A percentile compares a stretch with the other conserved stretches of the same genome.
phyloP scores from a whole-genome alignment of 2,329 filamentous ascomycete genomes.

The Exophiala bonariae region DNA sequence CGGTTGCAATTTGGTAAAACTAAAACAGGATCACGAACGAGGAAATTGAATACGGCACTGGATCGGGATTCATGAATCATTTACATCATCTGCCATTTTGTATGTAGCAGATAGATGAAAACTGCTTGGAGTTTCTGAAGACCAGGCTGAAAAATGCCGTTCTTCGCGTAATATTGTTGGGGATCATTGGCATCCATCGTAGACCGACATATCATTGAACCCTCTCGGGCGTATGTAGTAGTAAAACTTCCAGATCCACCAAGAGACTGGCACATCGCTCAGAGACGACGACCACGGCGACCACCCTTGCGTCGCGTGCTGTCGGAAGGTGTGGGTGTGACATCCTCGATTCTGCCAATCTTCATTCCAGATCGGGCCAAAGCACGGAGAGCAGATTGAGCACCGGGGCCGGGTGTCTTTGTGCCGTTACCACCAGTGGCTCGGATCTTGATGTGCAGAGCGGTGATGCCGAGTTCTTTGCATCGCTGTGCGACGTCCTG shows the following conservation, averaged over 20 bases:
- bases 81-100: conserved; percentile 6
- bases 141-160: conserved; percentile 53
- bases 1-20: no score
- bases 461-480: conserved; percentile 83
- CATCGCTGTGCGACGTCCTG: conserved; percentile 93
- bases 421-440: conserved; percentile 99
- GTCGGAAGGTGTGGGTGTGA: conserved; percentile 98
- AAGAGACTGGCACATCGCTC: conserved; percentile 46
- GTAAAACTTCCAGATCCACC: conserved; percentile 1
- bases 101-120: conserved; percentile 2
- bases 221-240: neutral
- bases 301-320: conserved; percentile 99
- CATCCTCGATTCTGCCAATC: conserved; percentile 99
- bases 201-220: conserved; percentile 4
- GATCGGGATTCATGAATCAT: neutral
- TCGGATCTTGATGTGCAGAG: conserved; percentile 99
- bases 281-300: conserved; percentile 99
- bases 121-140: conserved; percentile 35
- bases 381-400: conserved; percentile 97
- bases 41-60: no score
- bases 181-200: conserved; percentile 4
- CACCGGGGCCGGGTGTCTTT: conserved; percentile 99
- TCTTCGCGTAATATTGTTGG: conserved; percentile 51
- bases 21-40: no score
- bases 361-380: conserved; percentile 99